phyloP scores from a whole-genome alignment of 1,284 basidiomycete species.

The Hypsizygus ulmarius region DNA sequence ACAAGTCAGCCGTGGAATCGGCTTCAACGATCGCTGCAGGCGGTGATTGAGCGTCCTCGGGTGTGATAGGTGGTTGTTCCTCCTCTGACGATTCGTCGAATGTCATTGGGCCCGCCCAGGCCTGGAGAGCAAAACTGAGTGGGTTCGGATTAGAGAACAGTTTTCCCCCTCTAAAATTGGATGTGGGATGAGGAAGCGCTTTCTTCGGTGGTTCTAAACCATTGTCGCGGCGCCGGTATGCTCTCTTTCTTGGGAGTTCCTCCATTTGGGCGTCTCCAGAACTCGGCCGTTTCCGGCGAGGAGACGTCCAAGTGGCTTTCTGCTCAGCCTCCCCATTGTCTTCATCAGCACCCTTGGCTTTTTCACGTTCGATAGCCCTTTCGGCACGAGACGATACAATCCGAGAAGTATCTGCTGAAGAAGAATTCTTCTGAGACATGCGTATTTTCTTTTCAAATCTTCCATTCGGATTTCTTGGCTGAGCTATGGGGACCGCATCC shows the following conservation, averaged over 20 bases:
- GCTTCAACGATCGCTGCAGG: conserved; percentile 27
- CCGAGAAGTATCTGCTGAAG: conserved; percentile 17
- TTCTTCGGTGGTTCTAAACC: conserved; percentile 28
- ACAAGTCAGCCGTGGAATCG: conserved; percentile 15
- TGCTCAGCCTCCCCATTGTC: conserved; percentile 27
- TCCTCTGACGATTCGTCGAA: conserved; percentile 43
- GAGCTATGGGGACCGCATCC: conserved; percentile 21
- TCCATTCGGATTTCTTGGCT: conserved; percentile 49
- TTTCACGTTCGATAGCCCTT: conserved; percentile 39
- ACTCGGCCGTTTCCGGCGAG: conserved; percentile 36
- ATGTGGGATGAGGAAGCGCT: conserved; percentile 36
- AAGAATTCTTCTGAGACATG: conserved; percentile 34
- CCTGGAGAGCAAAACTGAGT: conserved; percentile 41
- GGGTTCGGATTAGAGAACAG: conserved; percentile 46
- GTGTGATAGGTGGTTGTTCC: conserved; percentile 50
- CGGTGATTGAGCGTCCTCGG: conserved; percentile 40
- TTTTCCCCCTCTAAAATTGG: conserved; percentile 37
- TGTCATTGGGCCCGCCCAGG: conserved; percentile 44
- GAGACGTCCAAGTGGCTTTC: conserved; percentile 25
- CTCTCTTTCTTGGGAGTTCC: conserved; percentile 31
- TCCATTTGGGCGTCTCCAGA: conserved; percentile 29
- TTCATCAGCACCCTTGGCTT: conserved; percentile 31
- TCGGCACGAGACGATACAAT: conserved; percentile 36
- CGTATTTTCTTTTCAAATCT: conserved; percentile 40
- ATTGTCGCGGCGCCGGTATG: conserved; percentile 23